These are phyloP conservation scores for Azolla pinnata DNA, from an alignment of 75 land plant species.

Conservation along the genomic window DNA sequence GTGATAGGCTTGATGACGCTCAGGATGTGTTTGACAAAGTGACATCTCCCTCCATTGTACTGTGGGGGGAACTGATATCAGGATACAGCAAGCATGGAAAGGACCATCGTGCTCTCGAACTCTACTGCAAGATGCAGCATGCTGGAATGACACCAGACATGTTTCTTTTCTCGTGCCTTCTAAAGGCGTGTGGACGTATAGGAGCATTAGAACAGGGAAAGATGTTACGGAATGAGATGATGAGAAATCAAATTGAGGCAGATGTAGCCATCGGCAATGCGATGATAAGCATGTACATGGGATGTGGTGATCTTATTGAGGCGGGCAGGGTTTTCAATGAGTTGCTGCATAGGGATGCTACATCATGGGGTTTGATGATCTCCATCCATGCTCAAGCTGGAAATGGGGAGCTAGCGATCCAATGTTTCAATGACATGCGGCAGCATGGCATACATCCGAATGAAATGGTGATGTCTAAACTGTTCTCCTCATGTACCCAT, in stretches of 20 bases:
- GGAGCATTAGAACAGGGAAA: conserved; percentile 15
- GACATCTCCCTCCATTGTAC: neutral
- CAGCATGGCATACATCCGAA: conserved; percentile 25
- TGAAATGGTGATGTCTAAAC: no score
- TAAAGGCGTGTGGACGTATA: conserved; percentile 31
- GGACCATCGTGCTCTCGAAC: neutral
- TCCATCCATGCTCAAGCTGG: conserved; percentile 24
- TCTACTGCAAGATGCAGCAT: neutral
- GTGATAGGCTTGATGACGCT: neutral
- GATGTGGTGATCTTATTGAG: conserved; percentile 17
- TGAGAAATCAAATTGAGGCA: conserved; percentile 5
- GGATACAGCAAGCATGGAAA: neutral
- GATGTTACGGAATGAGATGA: conserved; percentile 29
- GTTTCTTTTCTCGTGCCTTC: conserved; percentile 22
- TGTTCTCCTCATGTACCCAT: no score
- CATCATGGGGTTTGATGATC: conserved; percentile 45
- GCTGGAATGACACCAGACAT: conserved; percentile 29
- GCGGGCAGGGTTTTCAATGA: conserved; percentile 30
- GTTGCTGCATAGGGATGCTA: conserved; percentile 34
- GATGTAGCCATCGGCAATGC: conserved; percentile 25
- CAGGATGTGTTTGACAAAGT: neutral
- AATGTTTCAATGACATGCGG: conserved; percentile 22
- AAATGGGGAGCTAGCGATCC: conserved; percentile 13
- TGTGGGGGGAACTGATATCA: conserved; percentile 3
- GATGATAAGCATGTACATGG: conserved; percentile 33